A percentile compares a stretch with the other conserved stretches of the same genome.
Conservation (phyloP, 148 eudicot species). For the Polygonum maritimum region DNA sequence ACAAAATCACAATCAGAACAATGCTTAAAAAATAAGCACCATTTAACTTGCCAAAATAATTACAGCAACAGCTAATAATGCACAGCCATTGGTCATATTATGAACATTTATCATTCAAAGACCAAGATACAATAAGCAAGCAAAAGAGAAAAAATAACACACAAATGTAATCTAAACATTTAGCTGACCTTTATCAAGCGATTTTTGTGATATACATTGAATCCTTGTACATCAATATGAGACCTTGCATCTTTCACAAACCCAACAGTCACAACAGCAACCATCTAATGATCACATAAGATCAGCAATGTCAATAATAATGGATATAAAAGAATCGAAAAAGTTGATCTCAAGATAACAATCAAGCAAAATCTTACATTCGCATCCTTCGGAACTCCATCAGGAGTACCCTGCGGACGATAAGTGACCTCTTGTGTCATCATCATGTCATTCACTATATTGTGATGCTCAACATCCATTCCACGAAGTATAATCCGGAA, state of each 20-base stretch:
- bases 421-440: constrained; percentile 55
- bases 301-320: background rate
- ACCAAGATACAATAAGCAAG: background rate
- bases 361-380: constrained; percentile 39
- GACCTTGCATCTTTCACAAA: constrained; percentile 83
- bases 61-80: background rate
- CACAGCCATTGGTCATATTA: background rate
- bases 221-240: constrained; percentile 97
- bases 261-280: constrained; percentile 77
- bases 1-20: background rate
- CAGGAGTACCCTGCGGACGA: constrained; percentile 53
- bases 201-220: constrained; percentile 95
- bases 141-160: background rate
- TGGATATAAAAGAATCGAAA: background rate
- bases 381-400: constrained; percentile 46
- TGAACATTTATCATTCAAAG: background rate
- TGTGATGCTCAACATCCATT: constrained; percentile 79
- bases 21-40: background rate
- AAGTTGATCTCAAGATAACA: constrained; percentile 1
- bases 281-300: constrained; percentile 41
- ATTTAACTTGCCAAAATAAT: background rate
- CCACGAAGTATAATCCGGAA: constrained; percentile 83
- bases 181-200: constrained; percentile 78
- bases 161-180: background rate
- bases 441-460: constrained; percentile 84